Evolutionary conservation across 768 basidiomycete genomes (phyloP).

Genomic region (Strobilomyces echinocephalus): DNA sequence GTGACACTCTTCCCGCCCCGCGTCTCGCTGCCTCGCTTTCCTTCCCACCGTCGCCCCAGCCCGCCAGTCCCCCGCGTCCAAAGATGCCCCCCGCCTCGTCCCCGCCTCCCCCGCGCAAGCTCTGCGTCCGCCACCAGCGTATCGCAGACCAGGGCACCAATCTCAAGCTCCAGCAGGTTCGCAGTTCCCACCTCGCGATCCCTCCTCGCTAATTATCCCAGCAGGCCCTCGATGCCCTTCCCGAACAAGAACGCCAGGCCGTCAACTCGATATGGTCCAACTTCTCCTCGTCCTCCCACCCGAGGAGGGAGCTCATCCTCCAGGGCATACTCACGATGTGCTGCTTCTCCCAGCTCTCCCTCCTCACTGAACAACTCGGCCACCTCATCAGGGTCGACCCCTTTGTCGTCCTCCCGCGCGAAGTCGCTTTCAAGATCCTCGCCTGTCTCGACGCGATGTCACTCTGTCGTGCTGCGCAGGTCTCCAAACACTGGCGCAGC

Average conservation of each 20-base stretch:
- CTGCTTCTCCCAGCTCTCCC: slow-evolving; percentile 96
- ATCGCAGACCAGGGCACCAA: slow-evolving; percentile 97
- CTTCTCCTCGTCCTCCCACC: slow-evolving; percentile 92
- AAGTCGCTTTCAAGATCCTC: slow-evolving; percentile 83
- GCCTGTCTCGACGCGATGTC: slow-evolving; percentile 88
- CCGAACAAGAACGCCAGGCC: slow-evolving; percentile 77
- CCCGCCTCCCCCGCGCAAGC: slow-evolving; percentile 50
- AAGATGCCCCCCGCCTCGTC: slow-evolving; percentile 15
- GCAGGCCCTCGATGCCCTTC: slow-evolving; percentile 86
- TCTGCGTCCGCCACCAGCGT: slow-evolving; percentile 90
- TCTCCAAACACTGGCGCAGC: slow-evolving; percentile 74
- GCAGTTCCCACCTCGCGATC: not conserved
- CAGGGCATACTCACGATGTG: slow-evolving; percentile 98
- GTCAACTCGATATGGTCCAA: slow-evolving; percentile 94
- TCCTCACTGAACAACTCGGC: slow-evolving; percentile 86
- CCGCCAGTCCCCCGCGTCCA: too few species aligned
- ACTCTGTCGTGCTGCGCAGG: slow-evolving; percentile 90
- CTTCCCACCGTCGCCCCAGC: not conserved
- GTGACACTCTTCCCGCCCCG: slow-evolving; percentile 69
- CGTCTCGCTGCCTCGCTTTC: slow-evolving; percentile 37
- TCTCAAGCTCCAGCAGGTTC: slow-evolving; percentile 83
- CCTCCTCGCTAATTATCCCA: slow-evolving; percentile 6
- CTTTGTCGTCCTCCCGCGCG: slow-evolving; percentile 83
- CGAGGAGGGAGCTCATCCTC: slow-evolving; percentile 87
- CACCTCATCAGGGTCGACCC: slow-evolving; percentile 96